Base-by-base conservation (phyloP, 805 yeast species). In the Helenozyma baotianmanensis region DNA sequence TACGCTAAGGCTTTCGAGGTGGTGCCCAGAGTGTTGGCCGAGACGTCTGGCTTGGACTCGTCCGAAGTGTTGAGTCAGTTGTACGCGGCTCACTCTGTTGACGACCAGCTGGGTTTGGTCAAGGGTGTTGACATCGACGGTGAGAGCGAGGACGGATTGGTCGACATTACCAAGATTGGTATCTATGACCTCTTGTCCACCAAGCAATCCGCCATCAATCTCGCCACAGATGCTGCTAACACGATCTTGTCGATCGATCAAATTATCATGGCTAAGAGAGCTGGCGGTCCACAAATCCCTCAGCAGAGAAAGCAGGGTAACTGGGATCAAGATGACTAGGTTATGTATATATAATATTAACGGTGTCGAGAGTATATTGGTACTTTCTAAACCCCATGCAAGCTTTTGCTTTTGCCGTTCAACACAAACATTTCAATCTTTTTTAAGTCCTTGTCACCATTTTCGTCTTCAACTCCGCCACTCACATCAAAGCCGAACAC, bases 241-340 rank as follows among this genome's bases (percentile, higher is more conserved):
- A 92, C 97, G 4, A 82, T 89, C 33, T 71, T 89, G 43, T 80
- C 95, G 16, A 92, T 92, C 31, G 97, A 92, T 60, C 97, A 90
- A 72, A 90, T 90, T 52, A 92, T 90, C 56, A 92, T 90, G 92
- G 97, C 98, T 27, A 90, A 90, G 76, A 79, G 96, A 58, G 97
- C 97, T 2, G 98, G 98, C 45, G 98, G 98, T 14, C 98, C 98
- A 30, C 80, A 69, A 21, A 80, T 88, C 74, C 96, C 96, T 21
- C 56, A 64, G 50, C 94, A 84, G 54, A 82, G 81, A 47, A 79
- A 78, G 60, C 90, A 92, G 28, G 96, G 96, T 40, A 88, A 87
- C 66, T 88, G 97, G 97, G 97, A 88, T 55, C 92, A 82, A 62
- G 96, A 74, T 40, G 96, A 89, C 63, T 87, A 64, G 51, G 21